These are phyloP conservation scores for Pulicaria dysenterica DNA, from an alignment of 129 eudicot genomes.

Conservation along the genomic window DNA sequence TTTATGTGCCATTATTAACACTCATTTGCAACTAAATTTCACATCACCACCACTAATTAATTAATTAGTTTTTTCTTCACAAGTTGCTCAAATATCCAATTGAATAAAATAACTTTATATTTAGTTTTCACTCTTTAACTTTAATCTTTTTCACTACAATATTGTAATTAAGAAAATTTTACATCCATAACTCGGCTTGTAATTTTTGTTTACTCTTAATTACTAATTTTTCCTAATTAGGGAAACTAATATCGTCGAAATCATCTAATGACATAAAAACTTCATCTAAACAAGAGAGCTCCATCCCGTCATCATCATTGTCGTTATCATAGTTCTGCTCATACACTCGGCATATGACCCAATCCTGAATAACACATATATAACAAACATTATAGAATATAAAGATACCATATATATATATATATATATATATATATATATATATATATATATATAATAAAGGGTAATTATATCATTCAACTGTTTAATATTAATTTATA, in stretches of 20 bases:
- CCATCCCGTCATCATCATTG: constrained; percentile 51
- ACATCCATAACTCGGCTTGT: background rate
- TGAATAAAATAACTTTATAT: background rate
- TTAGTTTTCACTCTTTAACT: background rate
- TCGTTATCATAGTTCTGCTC: constrained; percentile 51
- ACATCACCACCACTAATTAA: constrained; percentile 27
- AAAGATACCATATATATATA: too few relatives aligned
- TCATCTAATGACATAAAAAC: constrained; percentile 83
- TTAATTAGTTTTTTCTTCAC: background rate
- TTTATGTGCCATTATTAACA: constrained; percentile 40
- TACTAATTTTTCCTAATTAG: constrained; percentile 29
- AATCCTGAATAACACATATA: constrained; percentile 54
- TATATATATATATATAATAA: too few relatives aligned
- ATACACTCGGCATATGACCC: constrained; percentile 82
- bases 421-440: too few relatives aligned
- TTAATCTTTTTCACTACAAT: constrained; percentile 21
- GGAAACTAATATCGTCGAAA: constrained; percentile 75
- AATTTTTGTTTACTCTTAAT: constrained; percentile 20
- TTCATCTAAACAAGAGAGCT: constrained; percentile 89
- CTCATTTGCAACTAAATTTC: constrained; percentile 29
- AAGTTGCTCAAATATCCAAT: background rate
- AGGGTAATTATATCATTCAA: background rate
- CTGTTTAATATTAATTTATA: background rate
- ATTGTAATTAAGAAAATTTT: constrained; percentile 15
- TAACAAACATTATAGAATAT: background rate